These are phyloP conservation scores for Starmerella sp. DNA, from an alignment of 805 yeast species.

Conservation along the genomic window DNA sequence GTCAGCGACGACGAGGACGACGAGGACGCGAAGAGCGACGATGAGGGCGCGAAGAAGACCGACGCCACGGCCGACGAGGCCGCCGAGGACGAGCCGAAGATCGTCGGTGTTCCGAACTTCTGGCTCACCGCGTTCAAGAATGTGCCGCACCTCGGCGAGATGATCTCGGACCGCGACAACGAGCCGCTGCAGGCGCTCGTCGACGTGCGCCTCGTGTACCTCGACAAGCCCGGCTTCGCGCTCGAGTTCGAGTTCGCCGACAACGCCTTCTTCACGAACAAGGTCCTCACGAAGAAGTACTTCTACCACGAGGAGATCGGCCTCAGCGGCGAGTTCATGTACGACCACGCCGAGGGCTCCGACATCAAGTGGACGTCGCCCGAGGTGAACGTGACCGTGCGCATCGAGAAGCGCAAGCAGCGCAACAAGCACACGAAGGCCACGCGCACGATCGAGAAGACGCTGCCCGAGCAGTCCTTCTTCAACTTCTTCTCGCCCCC, in stretches of 20 bases:
- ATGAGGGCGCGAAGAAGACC: conserved; percentile 7
- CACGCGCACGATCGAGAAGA: conserved; percentile 88
- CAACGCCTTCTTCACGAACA: conserved; percentile 70
- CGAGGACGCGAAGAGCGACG: conserved; percentile 28
- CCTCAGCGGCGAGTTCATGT: conserved; percentile 89
- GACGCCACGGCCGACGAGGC: conserved; percentile 34
- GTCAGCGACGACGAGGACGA: conserved; percentile 36
- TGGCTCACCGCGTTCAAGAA: conserved; percentile 95
- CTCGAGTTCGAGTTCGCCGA: conserved; percentile 67
- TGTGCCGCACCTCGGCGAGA: conserved; percentile 65
- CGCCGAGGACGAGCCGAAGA: conserved; percentile 29
- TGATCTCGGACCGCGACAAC: conserved; percentile 79
- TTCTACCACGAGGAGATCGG: conserved; percentile 90
- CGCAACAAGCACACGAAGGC: conserved; percentile 93
- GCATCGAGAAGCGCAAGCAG: conserved; percentile 89
- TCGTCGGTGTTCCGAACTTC: conserved; percentile 80
- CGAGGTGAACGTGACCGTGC: conserved; percentile 72
- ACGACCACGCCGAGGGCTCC: conserved; percentile 91
- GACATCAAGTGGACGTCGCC: conserved; percentile 74
- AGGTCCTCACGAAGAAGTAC: conserved; percentile 67
- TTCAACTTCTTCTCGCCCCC: conserved; percentile 96
- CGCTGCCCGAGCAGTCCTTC: conserved; percentile 89
- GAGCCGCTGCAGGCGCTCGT: conserved; percentile 61
- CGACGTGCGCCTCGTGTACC: conserved; percentile 68
- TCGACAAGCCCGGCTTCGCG: conserved; percentile 75